Conservation (phyloP, 768 basidiomycete genomes). For the Podaxis sp. region DNA sequence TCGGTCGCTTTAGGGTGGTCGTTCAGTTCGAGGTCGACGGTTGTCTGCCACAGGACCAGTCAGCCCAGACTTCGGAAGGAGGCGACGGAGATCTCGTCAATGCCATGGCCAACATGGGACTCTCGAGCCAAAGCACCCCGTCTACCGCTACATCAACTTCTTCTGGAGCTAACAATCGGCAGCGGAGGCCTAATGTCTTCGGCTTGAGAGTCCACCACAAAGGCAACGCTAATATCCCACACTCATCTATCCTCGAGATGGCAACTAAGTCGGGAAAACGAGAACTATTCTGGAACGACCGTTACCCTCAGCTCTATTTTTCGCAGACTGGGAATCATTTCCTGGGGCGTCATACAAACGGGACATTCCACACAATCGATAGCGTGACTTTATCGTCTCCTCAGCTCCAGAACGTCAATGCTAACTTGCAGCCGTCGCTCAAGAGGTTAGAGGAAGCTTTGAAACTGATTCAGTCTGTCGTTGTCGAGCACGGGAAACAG, state of each 20-base stretch:
- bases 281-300: conserved; percentile 31
- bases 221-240: conserved; percentile 34
- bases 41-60: conserved; percentile 23
- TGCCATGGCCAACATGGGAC: conserved; percentile 31
- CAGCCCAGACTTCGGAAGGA: conserved; percentile 21
- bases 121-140: conserved; percentile 20
- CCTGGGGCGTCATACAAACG: conserved; percentile 55
- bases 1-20: conserved; percentile 41
- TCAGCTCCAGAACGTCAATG: conserved; percentile 32
- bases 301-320: conserved; percentile 66
- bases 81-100: conserved; percentile 36
- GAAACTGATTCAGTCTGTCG: conserved; percentile 45
- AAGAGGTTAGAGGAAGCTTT: conserved; percentile 40
- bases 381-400: conserved; percentile 44
- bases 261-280: conserved; percentile 40
- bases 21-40: conserved; percentile 30
- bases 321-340: conserved; percentile 65
- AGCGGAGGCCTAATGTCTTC: background rate
- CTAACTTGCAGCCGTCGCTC: conserved; percentile 31
- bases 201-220: conserved; percentile 25
- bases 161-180: background rate
- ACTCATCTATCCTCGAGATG: conserved; percentile 45
- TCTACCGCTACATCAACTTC: background rate
- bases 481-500: conserved; percentile 49
- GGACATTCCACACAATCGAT: conserved; percentile 48